These are phyloP conservation scores for Selaginella tamariscina DNA, from an alignment of 75 land plant genomes.

Conservation along the genomic window DNA sequence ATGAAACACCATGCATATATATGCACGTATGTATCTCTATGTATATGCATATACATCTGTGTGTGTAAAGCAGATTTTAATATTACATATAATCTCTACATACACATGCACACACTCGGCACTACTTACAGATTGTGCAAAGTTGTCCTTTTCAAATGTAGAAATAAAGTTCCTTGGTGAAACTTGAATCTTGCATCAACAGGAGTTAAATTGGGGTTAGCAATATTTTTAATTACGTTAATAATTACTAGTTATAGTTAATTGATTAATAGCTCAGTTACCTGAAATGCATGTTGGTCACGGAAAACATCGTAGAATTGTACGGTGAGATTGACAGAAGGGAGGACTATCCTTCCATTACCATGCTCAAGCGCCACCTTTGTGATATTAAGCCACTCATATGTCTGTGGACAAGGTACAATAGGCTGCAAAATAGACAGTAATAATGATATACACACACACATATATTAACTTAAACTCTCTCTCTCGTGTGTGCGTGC, in stretches of 20 bases:
- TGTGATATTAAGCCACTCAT: conserved; percentile 11
- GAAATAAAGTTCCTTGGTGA: conserved; percentile 67
- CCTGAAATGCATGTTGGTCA: conserved; percentile 32
- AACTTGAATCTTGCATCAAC: conserved; percentile 72
- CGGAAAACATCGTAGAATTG: conserved; percentile 68
- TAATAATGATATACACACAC: background rate
- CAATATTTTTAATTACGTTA: no score
- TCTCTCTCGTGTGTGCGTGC: no score
- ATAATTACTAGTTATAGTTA: background rate
- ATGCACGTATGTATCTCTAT: no score
- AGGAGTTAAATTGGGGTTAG: no score
- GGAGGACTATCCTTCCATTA: conserved; percentile 50
- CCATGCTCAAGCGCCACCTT: conserved; percentile 31
- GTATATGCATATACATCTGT: no score
- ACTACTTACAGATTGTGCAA: background rate
- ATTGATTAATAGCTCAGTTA: background rate
- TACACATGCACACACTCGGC: no score
- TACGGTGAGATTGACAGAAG: conserved; percentile 48
- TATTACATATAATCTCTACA: no score
- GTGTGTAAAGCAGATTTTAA: no score
- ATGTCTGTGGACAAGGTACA: conserved; percentile 23
- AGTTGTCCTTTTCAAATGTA: conserved; percentile 27
- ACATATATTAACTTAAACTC: no score
- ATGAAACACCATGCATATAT: no score
- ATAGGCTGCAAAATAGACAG: conserved; percentile 37